phyloP scores from a whole-genome alignment of 257 asterid genomes.

The Verbena officinalis region DNA sequence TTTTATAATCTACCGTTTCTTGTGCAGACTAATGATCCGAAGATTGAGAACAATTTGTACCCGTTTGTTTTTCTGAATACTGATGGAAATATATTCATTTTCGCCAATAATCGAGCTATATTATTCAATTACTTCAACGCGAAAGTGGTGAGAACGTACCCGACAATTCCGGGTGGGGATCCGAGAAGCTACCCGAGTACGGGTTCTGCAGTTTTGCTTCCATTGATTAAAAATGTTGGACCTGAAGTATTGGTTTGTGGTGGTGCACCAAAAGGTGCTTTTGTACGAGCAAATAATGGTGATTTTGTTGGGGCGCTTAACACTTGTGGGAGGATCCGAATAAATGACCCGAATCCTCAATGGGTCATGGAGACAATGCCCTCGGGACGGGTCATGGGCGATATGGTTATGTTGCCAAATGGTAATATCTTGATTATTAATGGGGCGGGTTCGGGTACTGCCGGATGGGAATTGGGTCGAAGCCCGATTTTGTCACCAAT shows the following conservation, averaged over 20 bases:
- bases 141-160: constrained; percentile 37
- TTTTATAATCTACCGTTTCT: constrained; percentile 38
- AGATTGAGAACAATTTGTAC: constrained; percentile 49
- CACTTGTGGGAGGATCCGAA: constrained; percentile 52
- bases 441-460: constrained; percentile 51
- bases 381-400: constrained; percentile 56
- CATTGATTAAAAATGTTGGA: constrained; percentile 26
- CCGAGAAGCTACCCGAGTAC: constrained; percentile 68
- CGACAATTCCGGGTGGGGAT: constrained; percentile 48
- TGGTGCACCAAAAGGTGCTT: constrained; percentile 57
- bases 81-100: constrained; percentile 58
- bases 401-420: constrained; percentile 53
- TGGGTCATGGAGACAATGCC: constrained; percentile 67
- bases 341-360: constrained; percentile 42
- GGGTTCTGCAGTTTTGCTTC: constrained; percentile 66
- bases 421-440: constrained; percentile 54
- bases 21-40: constrained; percentile 36
- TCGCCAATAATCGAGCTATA: constrained; percentile 54
- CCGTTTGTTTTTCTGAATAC: constrained; percentile 50
- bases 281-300: constrained; percentile 31
- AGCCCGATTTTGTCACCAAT: constrained; percentile 39
- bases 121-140: constrained; percentile 35
- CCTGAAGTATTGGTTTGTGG: constrained; percentile 57
- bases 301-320: constrained; percentile 42
- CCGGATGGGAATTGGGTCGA: constrained; percentile 61